Evolutionary conservation across 805 yeast genomes (phyloP).

Genomic region (Saccharomycopsis babjevae): DNA sequence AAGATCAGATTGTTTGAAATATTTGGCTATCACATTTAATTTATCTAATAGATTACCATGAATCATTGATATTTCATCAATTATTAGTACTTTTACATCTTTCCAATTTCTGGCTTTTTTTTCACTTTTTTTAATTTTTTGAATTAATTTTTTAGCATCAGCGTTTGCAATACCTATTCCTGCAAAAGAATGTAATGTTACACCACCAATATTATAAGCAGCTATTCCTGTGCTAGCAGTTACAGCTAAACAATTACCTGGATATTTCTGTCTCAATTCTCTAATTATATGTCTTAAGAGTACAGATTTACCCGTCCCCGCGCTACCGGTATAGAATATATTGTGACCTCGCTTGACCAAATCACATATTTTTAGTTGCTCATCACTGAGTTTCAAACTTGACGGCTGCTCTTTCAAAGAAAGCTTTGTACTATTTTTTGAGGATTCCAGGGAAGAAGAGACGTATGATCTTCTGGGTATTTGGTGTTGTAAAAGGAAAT

Average conservation of each 20-base stretch:
- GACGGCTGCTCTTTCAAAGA: not conserved
- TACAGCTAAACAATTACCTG: slow-evolving; percentile 48
- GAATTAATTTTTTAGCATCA: slow-evolving; percentile 34
- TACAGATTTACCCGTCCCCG: slow-evolving; percentile 96
- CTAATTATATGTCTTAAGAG: slow-evolving; percentile 57
- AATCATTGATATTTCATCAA: slow-evolving; percentile 77
- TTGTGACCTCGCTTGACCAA: slow-evolving; percentile 56
- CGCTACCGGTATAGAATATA: slow-evolving; percentile 91
- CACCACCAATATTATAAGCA: slow-evolving; percentile 74
- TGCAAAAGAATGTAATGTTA: slow-evolving; percentile 64
- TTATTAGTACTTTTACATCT: slow-evolving; percentile 45
- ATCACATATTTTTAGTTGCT: slow-evolving; percentile 56
- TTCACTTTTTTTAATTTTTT: slow-evolving; percentile 43
- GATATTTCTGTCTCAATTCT: slow-evolving; percentile 36
- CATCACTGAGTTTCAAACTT: slow-evolving; percentile 34
- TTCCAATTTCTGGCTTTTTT: slow-evolving; percentile 47
- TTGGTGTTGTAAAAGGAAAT: not conserved
- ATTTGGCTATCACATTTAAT: slow-evolving; percentile 48
- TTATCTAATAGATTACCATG: slow-evolving; percentile 60
- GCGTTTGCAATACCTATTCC: slow-evolving; percentile 70
- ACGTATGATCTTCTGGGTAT: not conserved
- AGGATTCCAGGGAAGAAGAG: not conserved
- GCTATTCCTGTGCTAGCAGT: slow-evolving; percentile 84
- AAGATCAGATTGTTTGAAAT: slow-evolving; percentile 31
- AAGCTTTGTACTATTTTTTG: not conserved